These are phyloP conservation scores for Ganoderma meredithae DNA, from an alignment of 1,284 basidiomycete genomes.

Conservation along the genomic window DNA sequence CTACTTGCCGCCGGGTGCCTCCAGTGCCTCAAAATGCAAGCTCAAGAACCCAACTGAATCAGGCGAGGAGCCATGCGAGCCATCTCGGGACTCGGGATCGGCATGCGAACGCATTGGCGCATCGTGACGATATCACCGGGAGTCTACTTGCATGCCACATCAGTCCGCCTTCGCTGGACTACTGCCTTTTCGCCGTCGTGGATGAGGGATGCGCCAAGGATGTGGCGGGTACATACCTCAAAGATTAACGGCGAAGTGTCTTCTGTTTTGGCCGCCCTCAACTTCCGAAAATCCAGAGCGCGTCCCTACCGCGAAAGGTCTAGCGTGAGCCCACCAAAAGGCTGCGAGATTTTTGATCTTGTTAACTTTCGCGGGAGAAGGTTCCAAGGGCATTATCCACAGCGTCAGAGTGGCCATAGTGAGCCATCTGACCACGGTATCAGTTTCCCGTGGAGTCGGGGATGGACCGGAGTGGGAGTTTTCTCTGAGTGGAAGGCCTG, in stretches of 20 bases:
- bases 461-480: not conserved
- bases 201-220: not conserved
- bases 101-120: not conserved
- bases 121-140: not conserved
- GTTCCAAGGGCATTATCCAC: not conserved
- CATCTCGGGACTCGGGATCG: not conserved
- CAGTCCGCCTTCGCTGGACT: not conserved
- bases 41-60: not conserved
- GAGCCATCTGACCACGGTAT: not conserved
- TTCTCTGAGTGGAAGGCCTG: not conserved
- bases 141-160: slow-evolving; percentile 7
- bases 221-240: not conserved
- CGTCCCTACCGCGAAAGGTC: not conserved
- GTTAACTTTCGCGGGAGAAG: slow-evolving; percentile 28
- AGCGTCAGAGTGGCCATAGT: slow-evolving; percentile 9
- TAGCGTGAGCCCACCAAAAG: not conserved
- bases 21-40: slow-evolving; percentile 4
- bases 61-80: not conserved
- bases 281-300: not conserved
- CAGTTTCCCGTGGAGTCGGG: slow-evolving; percentile 2
- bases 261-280: not conserved
- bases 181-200: not conserved
- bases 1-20: slow-evolving; percentile 27
- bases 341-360: not conserved
- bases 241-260: not conserved